Conservation (phyloP, 2,329 filamentous ascomycete species). For the Neofusicoccum ribis region DNA sequence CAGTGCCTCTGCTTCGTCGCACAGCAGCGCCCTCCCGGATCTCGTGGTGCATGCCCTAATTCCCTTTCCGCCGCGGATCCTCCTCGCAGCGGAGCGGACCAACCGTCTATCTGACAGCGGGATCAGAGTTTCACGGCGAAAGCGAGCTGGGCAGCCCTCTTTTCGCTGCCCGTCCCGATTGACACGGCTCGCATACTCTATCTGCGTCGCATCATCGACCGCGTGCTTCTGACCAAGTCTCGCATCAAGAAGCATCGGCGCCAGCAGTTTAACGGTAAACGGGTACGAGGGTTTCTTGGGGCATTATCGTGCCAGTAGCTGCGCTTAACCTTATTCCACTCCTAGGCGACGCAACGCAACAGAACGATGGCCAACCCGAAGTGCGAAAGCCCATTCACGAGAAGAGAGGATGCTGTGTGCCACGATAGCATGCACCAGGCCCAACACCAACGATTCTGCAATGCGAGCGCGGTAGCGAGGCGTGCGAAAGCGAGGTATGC, state of each 20-base stretch:
- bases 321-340: not conserved
- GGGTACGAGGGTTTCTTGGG: no score
- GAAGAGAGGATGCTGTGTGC: not conserved
- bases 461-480: conserved; percentile 4
- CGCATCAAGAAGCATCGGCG: no score
- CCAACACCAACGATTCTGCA: not conserved
- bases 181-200: not conserved
- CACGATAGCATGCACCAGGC: not conserved
- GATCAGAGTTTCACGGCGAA: not conserved
- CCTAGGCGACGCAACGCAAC: not conserved
- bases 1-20: conserved; percentile 14
- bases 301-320: not conserved
- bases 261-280: no score
- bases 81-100: conserved; percentile 7
- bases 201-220: not conserved
- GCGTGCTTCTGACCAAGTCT: not conserved
- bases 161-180: conserved; percentile 7
- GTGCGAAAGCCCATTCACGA: not conserved
- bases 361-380: not conserved
- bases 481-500: not conserved
- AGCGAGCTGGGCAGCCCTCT: not conserved
- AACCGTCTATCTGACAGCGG: conserved; percentile 18
- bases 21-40: conserved; percentile 11
- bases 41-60: conserved; percentile 20
- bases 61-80: conserved; percentile 4